Evolutionary conservation across 1,284 basidiomycete genomes (phyloP), one percentile per base, ranked within the genome.

Genomic region (Sporisorium scitamineum): DNA sequence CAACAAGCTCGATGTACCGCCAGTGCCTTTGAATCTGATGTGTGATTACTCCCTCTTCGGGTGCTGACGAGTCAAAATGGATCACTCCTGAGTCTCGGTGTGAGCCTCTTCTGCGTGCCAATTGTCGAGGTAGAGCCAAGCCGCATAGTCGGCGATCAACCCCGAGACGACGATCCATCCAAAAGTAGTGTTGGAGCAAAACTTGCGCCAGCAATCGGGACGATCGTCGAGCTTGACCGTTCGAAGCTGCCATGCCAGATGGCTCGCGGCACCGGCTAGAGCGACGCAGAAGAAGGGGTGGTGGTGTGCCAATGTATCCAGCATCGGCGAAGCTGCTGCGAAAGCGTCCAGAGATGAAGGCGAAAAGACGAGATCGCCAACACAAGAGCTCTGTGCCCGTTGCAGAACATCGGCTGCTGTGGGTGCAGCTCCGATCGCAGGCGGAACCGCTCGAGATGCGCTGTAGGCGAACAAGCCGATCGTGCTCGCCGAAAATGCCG

Each of bases 161-260:
- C 96, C 96, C 81, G 90, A 89, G 91, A 93, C 97, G 10, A 98
- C 88, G 89, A 93, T 92, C 73, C 93, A 92, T 0, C 96, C 96
- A 32, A 94, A 88, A 89, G 92, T 93, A 0, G 94, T 92, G 85
- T 95, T 98, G 10, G 91, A 91, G 24, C 90, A 89, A 79, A 99
- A 99, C 32, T 93, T 94, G 77, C 88, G 89, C 94, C 95, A 97
- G 85, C 95, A 97, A 84, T 94, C 95, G n/a, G 87, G 82, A 9
- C 94, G 89, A 68, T 86, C 87, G 74, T 97, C 89, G 70, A 95
- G 93, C 79, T 97, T 88, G 11, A 84, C 84, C 13, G 77, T 84
- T 71, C 89, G 88, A n/a, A 97, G 87, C 41, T 97, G 90, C 78
- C 93, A 92, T 1, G 90, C 91, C 3, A 98, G 89, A 84, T 98